These are phyloP conservation scores for Elasticomyces elasticus DNA, from an alignment of 495 filamentous ascomycete genomes.

Conservation along the genomic window DNA sequence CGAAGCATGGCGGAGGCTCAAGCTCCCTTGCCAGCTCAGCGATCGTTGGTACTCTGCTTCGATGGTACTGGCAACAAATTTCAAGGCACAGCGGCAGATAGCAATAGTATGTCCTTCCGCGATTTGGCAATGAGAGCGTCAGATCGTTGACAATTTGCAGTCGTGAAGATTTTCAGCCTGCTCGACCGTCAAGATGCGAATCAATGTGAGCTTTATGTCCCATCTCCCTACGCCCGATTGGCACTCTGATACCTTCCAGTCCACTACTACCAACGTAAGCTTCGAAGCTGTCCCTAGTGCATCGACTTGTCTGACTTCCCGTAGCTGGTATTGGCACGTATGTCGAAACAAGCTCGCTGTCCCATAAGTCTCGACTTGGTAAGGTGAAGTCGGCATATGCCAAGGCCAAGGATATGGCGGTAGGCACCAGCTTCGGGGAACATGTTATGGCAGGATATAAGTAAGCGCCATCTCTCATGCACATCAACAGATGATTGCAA, in stretches of 20 bases:
- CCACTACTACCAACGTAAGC: conserved; percentile 55
- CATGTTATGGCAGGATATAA: conserved; percentile 68
- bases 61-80: conserved; percentile 84
- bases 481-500: neutral
- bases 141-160: neutral
- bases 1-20: no score
- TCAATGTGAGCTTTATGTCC: conserved; percentile 27
- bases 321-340: conserved; percentile 43
- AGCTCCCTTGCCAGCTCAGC: neutral
- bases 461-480: conserved; percentile 25
- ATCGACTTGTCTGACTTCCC: neutral
- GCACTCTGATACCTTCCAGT: conserved; percentile 13
- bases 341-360: conserved; percentile 54
- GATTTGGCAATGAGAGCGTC: conserved; percentile 34
- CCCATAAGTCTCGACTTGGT: conserved; percentile 53
- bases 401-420: conserved; percentile 76
- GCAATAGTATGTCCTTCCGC: conserved; percentile 62
- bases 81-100: conserved; percentile 48
- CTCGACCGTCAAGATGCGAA: conserved; percentile 46
- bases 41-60: conserved; percentile 55
- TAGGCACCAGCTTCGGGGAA: conserved; percentile 64
- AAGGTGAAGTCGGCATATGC: conserved; percentile 63
- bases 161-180: conserved; percentile 69
- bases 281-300: neutral
- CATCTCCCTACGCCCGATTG: no score